A percentile compares a stretch with the other conserved stretches of the same genome.
These are phyloP conservation scores for Thalassiosira tumida DNA, from an alignment of 352 stramenopile genomes.

Conservation along the genomic window DNA sequence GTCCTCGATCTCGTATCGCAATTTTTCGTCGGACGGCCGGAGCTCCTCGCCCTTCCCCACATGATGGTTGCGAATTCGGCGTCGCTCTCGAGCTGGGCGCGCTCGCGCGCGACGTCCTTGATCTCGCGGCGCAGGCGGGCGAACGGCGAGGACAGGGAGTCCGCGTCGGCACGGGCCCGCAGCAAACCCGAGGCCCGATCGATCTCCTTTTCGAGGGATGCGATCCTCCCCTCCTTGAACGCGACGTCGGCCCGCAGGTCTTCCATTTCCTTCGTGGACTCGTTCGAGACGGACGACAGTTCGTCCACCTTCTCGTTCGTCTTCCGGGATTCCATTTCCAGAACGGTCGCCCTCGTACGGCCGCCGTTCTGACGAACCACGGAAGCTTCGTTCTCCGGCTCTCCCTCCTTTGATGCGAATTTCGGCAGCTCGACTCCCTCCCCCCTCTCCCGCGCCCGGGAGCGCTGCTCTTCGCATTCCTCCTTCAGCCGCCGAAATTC, in stretches of 20 bases:
- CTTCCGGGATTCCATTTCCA: constrained; percentile 66
- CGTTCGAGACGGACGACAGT: constrained; percentile 48
- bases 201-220: constrained; percentile 71
- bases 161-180: background rate
- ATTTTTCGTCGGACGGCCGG: too few species aligned
- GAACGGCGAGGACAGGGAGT: constrained; percentile 19
- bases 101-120: constrained; percentile 65
- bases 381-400: constrained; percentile 39
- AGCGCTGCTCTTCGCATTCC: constrained; percentile 50
- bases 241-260: constrained; percentile 64
- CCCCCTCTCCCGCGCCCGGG: constrained; percentile 27
- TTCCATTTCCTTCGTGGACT: constrained; percentile 70
- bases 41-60: too few species aligned
- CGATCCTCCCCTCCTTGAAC: constrained; percentile 63
- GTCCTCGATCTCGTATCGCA: background rate
- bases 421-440: constrained; percentile 53
- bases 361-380: background rate
- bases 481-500: constrained; percentile 51
- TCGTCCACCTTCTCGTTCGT: constrained; percentile 69
- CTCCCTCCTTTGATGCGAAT: background rate
- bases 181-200: constrained; percentile 54
- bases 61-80: constrained; percentile 2
- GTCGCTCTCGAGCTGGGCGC: constrained; percentile 56
- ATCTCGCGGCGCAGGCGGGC: constrained; percentile 70
- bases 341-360: constrained; percentile 36